Evolutionary conservation across 306 rosid genomes (phyloP).

Genomic region (Rubus idaeus): DNA sequence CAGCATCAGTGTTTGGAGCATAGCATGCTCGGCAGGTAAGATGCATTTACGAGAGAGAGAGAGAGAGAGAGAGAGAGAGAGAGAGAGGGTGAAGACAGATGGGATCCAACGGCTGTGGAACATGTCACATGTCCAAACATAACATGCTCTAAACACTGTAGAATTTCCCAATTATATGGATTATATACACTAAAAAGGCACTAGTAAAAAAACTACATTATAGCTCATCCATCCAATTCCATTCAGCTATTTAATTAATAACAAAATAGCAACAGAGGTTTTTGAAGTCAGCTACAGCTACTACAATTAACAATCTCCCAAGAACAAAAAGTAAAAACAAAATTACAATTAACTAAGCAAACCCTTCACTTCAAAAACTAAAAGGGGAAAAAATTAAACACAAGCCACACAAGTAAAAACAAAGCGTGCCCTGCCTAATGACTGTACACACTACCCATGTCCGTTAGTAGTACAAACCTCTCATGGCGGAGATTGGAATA

Average conservation of each 20-base stretch:
- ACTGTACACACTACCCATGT: conserved; percentile 55
- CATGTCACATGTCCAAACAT: too few relatives aligned
- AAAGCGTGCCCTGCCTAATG: conserved; percentile 28
- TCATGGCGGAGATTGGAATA: not conserved
- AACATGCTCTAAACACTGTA: too few relatives aligned
- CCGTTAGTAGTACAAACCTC: conserved; percentile 45
- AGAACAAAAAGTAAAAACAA: not conserved
- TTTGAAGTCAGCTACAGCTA: not conserved
- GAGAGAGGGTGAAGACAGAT: too few relatives aligned
- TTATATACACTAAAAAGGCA: too few relatives aligned
- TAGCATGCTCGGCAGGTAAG: too few relatives aligned
- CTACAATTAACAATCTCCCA: not conserved
- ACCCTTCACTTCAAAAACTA: conserved; percentile 43
- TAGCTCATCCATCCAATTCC: not conserved
- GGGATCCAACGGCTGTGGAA: too few relatives aligned
- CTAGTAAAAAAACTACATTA: not conserved
- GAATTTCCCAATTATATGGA: too few relatives aligned
- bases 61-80: too few relatives aligned
- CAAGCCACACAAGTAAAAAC: conserved; percentile 52
- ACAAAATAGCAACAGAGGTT: not conserved
- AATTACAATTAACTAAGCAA: not conserved
- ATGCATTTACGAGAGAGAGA: too few relatives aligned
- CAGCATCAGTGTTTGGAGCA: too few relatives aligned
- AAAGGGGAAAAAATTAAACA: conserved; percentile 38
- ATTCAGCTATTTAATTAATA: not conserved